These are phyloP conservation scores for Ascochyta clinopodiicola DNA, from an alignment of 2,329 filamentous ascomycete species.

Conservation along the genomic window DNA sequence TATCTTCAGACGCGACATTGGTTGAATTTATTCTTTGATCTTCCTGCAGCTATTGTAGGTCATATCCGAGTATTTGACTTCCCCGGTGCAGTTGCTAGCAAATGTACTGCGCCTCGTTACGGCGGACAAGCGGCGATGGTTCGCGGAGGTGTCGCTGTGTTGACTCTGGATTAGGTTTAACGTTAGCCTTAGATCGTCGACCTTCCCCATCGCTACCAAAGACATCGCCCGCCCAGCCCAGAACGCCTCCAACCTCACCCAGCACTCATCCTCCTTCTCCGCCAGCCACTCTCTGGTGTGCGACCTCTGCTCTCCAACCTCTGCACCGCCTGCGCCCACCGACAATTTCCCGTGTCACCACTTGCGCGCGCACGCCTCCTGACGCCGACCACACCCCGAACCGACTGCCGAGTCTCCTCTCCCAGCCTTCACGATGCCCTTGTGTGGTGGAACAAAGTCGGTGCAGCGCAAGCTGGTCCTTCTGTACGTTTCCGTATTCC, in stretches of 20 bases:
- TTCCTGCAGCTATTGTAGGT: conserved; percentile 12
- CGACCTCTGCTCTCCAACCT: conserved; percentile 15
- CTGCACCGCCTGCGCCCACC: conserved; percentile 17
- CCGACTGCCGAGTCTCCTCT: conserved; percentile 27
- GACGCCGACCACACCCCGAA: conserved; percentile 29
- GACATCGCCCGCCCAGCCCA: conserved; percentile 26
- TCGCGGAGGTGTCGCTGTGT: conserved; percentile 18
- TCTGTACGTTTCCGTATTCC: conserved; percentile 65
- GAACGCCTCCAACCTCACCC: conserved; percentile 26
- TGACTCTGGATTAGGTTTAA: conserved; percentile 24
- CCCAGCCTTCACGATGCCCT: conserved; percentile 48
- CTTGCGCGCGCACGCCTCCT: conserved; percentile 36
- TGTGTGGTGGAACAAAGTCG: conserved; percentile 67
- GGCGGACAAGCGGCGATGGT: conserved; percentile 21
- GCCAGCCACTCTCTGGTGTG: conserved; percentile 17
- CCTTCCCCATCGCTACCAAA: conserved; percentile 22
- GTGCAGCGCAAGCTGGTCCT: conserved; percentile 96
- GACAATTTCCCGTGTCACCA: conserved; percentile 25
- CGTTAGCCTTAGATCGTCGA: conserved; percentile 18
- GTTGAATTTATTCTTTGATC: not conserved
- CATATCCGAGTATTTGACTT: not conserved
- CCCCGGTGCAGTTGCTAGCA: conserved; percentile 12
- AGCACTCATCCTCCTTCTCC: conserved; percentile 22
- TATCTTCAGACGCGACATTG: conserved; percentile 20
- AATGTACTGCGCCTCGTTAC: conserved; percentile 20